Evolutionary conservation across 2,329 filamentous ascomycete species (phyloP), one percentile per base, ranked within the genome.

Genomic region (Aspergillus floridensis): DNA sequence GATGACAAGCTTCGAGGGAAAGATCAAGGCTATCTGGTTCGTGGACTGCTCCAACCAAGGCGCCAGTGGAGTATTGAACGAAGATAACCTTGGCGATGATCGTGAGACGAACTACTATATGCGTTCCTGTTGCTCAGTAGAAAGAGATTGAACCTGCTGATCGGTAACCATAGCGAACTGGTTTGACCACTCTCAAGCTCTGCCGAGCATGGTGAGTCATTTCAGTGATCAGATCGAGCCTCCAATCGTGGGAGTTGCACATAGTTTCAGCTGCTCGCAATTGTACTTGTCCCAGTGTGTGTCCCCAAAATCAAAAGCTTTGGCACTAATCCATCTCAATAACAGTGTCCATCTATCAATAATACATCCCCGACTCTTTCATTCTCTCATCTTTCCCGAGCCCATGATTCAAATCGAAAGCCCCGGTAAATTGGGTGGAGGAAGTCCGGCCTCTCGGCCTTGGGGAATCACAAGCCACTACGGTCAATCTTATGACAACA

Each of bases 21-120:
- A 79, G 31, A 88, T 96, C 67, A 84, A 90, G 57, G 80, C 83
- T 58, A 91, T 96, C 67, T 95, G 89, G 88, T 92, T 95, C 60
- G 87, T 89, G 61, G 92, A 96, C 75, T 84, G 88, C 10, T 85
- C 89, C 24, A 87, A 90, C 70, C 90, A 96, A 77, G 91, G 91
- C 22, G 81, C 83, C 65, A 93, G 89, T 69, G 86, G 88, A 32
- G 77, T 89, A 2, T 70, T 93, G 26, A 96, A 96, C 72, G 87
- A 91, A 73, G 68, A 79, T 21, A 80, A 82, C 24, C 79, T 95
- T 0, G 92, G 91, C 58, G 88, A 95, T 70, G 91, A 96, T 71
- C 90, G 88, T 90, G 76, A 66, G 86, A 14, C 24, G 3, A 21
- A 31, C n/a, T n/a, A 10, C 16, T 5, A 7, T 16, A n/a, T 29